Evolutionary conservation across 768 basidiomycete genomes (phyloP).

Genomic region (Tulasnella sp.): DNA sequence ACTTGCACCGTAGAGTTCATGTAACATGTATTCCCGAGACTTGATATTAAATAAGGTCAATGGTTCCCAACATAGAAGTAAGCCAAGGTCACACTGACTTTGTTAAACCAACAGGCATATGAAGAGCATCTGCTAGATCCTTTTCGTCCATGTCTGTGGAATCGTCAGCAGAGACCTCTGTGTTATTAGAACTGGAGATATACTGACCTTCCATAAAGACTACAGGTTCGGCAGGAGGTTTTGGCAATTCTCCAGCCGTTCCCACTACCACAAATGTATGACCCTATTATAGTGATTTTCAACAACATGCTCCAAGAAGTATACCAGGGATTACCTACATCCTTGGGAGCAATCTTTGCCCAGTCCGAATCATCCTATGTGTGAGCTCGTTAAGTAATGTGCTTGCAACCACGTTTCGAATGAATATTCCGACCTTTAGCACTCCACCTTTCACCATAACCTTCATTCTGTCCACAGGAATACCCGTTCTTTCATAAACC

Average conservation of each 20-base stretch:
- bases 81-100: conserved; percentile 36
- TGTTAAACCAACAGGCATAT: conserved; percentile 65
- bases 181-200: not conserved
- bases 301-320: not conserved
- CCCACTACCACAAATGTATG: conserved; percentile 92
- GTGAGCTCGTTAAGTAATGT: not conserved
- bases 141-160: conserved; percentile 69
- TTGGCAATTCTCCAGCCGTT: conserved; percentile 80
- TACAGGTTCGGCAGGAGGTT: conserved; percentile 63
- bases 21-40: conserved; percentile 91
- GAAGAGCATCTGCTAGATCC: conserved; percentile 63
- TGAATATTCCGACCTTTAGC: conserved; percentile 48
- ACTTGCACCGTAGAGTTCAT: conserved; percentile 94
- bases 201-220: conserved; percentile 73
- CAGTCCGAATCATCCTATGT: conserved; percentile 74
- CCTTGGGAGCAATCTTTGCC: conserved; percentile 71
- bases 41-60: conserved; percentile 20
- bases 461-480: conserved; percentile 88
- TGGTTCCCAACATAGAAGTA: not conserved
- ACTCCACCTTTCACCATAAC: conserved; percentile 90
- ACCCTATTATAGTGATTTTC: conserved; percentile 35
- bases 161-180: not conserved
- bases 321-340: conserved; percentile 35
- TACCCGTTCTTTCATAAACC: conserved; percentile 69
- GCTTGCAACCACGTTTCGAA: not conserved